These are phyloP conservation scores for Pythium chondricola DNA, from an alignment of 352 stramenopile genomes.

Conservation along the genomic window DNA sequence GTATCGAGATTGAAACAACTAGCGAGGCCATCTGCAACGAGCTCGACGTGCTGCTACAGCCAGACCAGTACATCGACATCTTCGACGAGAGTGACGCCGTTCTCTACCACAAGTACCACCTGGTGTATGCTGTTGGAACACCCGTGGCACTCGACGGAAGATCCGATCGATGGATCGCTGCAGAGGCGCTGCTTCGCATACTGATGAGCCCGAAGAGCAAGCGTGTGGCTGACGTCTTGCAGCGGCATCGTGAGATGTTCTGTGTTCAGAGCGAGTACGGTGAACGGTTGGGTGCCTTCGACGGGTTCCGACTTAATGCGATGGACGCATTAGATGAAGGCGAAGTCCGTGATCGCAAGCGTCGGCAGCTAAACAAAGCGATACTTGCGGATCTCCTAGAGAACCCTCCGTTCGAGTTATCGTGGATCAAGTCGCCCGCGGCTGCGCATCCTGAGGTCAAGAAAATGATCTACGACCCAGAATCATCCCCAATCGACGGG, in stretches of 20 bases:
- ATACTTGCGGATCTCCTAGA: constrained; percentile 58
- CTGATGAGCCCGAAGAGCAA: constrained; percentile 10
- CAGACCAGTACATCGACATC: constrained; percentile 62
- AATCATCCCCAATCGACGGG: constrained; percentile 25
- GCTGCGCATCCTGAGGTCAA: constrained; percentile 41
- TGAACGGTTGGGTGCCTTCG: constrained; percentile 24
- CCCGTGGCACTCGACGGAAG: constrained; percentile 39
- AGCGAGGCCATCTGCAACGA: constrained; percentile 7
- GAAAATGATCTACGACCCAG: constrained; percentile 22
- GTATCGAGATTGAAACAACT: constrained; percentile 35
- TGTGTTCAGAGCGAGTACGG: constrained; percentile 30
- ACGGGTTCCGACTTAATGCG: constrained; percentile 32
- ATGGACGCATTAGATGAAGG: constrained; percentile 6
- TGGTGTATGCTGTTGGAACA: constrained; percentile 79
- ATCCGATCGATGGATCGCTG: constrained; percentile 40
- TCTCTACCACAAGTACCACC: constrained; percentile 82
- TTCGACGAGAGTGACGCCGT: constrained; percentile 87
- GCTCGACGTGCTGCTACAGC: constrained; percentile 34
- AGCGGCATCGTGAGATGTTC: constrained; percentile 23
- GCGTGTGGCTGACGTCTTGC: constrained; percentile 30
- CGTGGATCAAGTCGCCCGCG: too few species aligned
- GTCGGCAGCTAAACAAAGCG: constrained; percentile 24
- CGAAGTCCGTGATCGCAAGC: too few species aligned
- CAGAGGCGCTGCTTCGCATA: constrained; percentile 38
- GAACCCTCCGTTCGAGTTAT: constrained; percentile 47